Evolutionary conservation across 805 yeast genomes (phyloP), one percentile per base, ranked within the genome.

Genomic region (Lachancea sp.): DNA sequence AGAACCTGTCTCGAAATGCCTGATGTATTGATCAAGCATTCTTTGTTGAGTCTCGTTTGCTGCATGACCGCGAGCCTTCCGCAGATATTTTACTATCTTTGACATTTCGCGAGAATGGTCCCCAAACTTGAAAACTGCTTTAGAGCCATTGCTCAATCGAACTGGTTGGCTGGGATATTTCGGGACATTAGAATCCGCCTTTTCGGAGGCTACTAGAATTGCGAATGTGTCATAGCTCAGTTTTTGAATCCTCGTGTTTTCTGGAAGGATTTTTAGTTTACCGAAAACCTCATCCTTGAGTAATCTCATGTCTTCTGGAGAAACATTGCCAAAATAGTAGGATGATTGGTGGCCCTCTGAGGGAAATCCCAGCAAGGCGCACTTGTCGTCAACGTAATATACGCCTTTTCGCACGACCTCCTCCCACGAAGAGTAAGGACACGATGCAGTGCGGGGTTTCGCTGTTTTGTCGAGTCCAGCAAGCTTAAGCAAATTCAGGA

Each of bases 1-100:
- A 4, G 90, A 81, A 16, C 96, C 96, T 11, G 90, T 78, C 48
- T 70, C 63, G 62, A 87, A 87, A 9, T 92, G 76, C 34, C 75
- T 74, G 41, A 77, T 72, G 58, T 87, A 87, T 34, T 72, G 66
- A 8, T 70, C 74, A 24, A 86, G 59, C 86, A 87, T 78, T 42
- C 74, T 70, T 11, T 50, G 56, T 60, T 87, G 92, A 22, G 76
- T 80, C 29, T 77, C 83, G 58, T 86, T 86, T 34, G 92, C 88
- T 15, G 78, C 85, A 54, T 68, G 67, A 38, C 75, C 65, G 45
- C 64, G 66, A 2, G 95, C 95, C 41, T 70, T 55, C 22, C 61
- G 58, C 37, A 87, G 65, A 51, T 75, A 70, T 34, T 70, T 65
- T 8, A 73, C 80, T 46, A 87, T 78, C 34, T 71, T 54, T 3